Conservation (phyloP, 2,329 filamentous ascomycete species). For the Diaporthe sp. region DNA sequence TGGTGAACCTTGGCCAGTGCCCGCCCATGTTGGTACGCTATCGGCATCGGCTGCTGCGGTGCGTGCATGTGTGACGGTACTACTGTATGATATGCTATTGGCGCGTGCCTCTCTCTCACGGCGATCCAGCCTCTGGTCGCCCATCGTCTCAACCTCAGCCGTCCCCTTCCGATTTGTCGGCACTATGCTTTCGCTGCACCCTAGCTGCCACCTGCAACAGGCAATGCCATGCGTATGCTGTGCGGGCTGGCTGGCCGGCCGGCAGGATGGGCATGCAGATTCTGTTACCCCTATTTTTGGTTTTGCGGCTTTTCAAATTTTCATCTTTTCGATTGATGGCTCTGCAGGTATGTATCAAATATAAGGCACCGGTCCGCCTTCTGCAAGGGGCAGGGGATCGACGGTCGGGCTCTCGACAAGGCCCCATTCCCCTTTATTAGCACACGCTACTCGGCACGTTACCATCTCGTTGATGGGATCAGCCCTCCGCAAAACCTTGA, state of each 20-base stretch:
- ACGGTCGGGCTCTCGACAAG: constrained; percentile 10
- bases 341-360: constrained; percentile 25
- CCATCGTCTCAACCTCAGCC: constrained; percentile 17
- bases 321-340: background rate
- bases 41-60: constrained; percentile 5
- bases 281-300: constrained; percentile 19
- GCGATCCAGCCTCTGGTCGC: constrained; percentile 1
- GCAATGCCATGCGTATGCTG: constrained; percentile 12
- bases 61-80: constrained; percentile 10
- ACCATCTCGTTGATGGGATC: constrained; percentile 5
- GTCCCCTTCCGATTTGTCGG: constrained; percentile 12
- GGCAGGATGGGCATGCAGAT: constrained; percentile 1
- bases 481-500: constrained; percentile 24
- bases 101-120: constrained; percentile 10
- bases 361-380: background rate
- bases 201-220: constrained; percentile 20
- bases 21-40: background rate
- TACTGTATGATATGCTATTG: constrained; percentile 1
- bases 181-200: background rate
- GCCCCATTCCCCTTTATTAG: constrained; percentile 18
- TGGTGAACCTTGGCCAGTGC: background rate
- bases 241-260: background rate
- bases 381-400: constrained; percentile 24
- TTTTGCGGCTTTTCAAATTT: background rate
- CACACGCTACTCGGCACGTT: background rate